These are phyloP conservation scores for Prunella vulgaris DNA, from an alignment of 257 asterid species.

Conservation along the genomic window DNA sequence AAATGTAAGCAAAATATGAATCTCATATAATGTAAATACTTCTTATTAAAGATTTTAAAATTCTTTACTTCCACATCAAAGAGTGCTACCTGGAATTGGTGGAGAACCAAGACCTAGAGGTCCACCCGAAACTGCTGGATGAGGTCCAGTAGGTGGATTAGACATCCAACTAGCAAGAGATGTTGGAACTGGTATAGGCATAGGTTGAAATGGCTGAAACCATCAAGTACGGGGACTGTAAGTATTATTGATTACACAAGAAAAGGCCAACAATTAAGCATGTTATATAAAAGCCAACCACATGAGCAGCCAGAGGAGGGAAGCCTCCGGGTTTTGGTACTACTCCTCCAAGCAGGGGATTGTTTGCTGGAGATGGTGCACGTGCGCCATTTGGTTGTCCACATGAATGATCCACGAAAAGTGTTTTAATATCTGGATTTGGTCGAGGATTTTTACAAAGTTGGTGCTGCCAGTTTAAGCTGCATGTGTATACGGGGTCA, in stretches of 20 bases:
- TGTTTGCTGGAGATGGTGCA: constrained; percentile 83
- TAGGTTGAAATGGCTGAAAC: constrained; percentile 65
- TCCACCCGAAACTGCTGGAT: constrained; percentile 70
- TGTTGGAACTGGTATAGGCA: constrained; percentile 59
- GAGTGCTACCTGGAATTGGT: constrained; percentile 51
- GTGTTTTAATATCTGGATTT: constrained; percentile 95
- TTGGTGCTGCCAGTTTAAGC: constrained; percentile 99
- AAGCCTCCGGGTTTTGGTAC: constrained; percentile 81
- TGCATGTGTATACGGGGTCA: constrained; percentile 35
- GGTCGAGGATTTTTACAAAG: constrained; percentile 95
- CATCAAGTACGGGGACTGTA: constrained; percentile 14
- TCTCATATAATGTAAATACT: not conserved
- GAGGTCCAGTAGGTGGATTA: constrained; percentile 61
- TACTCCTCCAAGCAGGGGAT: constrained; percentile 68
- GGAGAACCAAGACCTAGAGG: constrained; percentile 74
- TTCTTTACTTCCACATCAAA: not conserved
- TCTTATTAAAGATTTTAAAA: not conserved
- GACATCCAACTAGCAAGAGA: constrained; percentile 99
- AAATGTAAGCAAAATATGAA: not conserved
- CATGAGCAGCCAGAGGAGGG: constrained; percentile 83
- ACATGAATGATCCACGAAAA: constrained; percentile 92
- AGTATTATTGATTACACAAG: constrained; percentile 14
- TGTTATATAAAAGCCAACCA: constrained; percentile 43
- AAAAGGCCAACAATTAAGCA: constrained; percentile 3
- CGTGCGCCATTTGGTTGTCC: constrained; percentile 87